Evolutionary conservation across 495 filamentous ascomycete genomes (phyloP).

Genomic region (Xylaria cubensis): DNA sequence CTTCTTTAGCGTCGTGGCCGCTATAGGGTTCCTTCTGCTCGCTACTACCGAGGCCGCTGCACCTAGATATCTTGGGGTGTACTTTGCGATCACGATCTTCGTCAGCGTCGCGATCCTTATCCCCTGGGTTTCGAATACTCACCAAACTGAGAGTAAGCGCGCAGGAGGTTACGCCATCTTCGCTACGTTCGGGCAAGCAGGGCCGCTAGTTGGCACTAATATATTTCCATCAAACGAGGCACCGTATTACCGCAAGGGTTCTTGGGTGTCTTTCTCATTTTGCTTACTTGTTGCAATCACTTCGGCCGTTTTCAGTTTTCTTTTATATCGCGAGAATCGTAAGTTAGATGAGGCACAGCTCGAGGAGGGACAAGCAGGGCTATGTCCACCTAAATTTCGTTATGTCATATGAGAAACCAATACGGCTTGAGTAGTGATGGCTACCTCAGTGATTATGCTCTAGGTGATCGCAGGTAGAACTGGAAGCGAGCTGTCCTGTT

Average conservation of each 20-base stretch:
- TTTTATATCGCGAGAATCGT: constrained; percentile 29
- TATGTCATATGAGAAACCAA: constrained; percentile 28
- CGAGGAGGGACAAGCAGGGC: neutral
- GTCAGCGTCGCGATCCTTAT: constrained; percentile 35
- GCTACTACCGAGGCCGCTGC: constrained; percentile 35
- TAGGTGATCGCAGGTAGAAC: neutral
- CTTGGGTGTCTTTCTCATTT: constrained; percentile 32
- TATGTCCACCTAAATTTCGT: constrained; percentile 20
- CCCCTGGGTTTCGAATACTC: constrained; percentile 38
- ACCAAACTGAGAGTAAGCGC: constrained; percentile 37
- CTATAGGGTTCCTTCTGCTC: constrained; percentile 43
- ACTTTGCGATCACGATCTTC: constrained; percentile 39
- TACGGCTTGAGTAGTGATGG: neutral
- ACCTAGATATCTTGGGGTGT: constrained; percentile 41
- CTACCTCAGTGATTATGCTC: neutral
- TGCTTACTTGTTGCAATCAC: constrained; percentile 30
- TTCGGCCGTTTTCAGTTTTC: constrained; percentile 26
- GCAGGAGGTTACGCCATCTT: constrained; percentile 37
- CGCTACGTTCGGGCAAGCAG: constrained; percentile 30
- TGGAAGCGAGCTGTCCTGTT: neutral
- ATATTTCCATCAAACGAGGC: constrained; percentile 37
- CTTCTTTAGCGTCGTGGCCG: constrained; percentile 50
- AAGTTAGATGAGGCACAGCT: constrained; percentile 24
- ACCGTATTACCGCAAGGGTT: constrained; percentile 37
- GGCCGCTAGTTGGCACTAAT: constrained; percentile 36